Base-by-base conservation (phyloP, 148 eudicot species). In the Rhododendron griersonianum region DNA sequence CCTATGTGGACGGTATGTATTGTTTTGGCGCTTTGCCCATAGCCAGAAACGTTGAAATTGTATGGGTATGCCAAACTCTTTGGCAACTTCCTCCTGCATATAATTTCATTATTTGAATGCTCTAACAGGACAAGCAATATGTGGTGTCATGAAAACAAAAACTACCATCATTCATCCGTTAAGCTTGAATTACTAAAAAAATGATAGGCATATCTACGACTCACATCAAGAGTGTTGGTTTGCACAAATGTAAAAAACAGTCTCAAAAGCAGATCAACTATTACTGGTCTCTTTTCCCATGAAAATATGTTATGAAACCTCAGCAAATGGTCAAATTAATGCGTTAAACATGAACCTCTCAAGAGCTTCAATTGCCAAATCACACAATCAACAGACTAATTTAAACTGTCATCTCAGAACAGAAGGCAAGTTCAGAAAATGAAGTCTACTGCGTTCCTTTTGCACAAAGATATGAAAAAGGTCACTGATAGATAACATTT, bases 11-110 rank as follows among this genome's bases (percentile, higher is more conserved):
- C 99, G 98, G 87, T 95, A 94, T 0, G 99, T 95, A 51, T 93
- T 94, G 86, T 95, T 96, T 86, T 93, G 94, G 71, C 99, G 91
- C 92, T 94, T 95, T 80, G 94, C 99, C 99, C 99, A 96, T 44
- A 91, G 78, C 99, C 99, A 96, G 83, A 90, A 96, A 19, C 98
- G 92, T 79, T 96, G 99, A 81, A 89, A 96, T 51, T 95, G 95
- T 88, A 94, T 96, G 1, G 99, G 98, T 83, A 96, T 88, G 51
- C 97, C 98, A 91, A 95, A 88, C 83, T 92, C 96, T 92, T 93
- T 94, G 57, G 98, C 97, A 57, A 96, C 92, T 84, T 95, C 98
- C 89, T 95, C 96, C 99, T 96, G 91, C 82, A 33, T 35, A 47
- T 45, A 41, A 86, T 28, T 5, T 3, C 16, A 30, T 11, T 44